Conservation (phyloP, 805 yeast genomes). For the Geotrichum ghanense region DNA sequence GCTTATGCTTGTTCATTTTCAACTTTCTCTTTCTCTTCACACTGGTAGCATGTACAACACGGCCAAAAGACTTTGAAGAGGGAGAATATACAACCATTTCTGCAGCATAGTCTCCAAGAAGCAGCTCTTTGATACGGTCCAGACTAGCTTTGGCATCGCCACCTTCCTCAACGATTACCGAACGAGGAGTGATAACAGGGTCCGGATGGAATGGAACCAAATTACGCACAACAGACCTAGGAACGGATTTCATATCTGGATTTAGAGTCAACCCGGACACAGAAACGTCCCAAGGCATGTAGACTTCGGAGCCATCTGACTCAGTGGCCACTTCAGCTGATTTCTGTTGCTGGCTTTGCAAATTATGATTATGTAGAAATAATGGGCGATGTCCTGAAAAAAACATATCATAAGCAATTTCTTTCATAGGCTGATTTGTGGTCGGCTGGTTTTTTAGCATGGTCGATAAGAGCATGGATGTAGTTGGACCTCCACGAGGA, state of each 20-base stretch:
- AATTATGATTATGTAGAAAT: constrained; percentile 28
- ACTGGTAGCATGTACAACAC: constrained; percentile 19
- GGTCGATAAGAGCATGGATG: background rate
- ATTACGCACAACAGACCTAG: constrained; percentile 26
- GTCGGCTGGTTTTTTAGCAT: background rate
- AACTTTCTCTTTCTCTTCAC: constrained; percentile 53
- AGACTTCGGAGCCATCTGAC: constrained; percentile 15
- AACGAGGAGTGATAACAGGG: background rate
- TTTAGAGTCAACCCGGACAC: constrained; percentile 27
- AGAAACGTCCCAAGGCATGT: constrained; percentile 31
- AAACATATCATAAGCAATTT: constrained; percentile 28
- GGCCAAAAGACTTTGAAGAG: constrained; percentile 13
- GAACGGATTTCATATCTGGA: constrained; percentile 27
- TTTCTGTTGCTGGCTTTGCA: constrained; percentile 3
- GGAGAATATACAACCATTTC: constrained; percentile 7
- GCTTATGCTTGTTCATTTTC: constrained; percentile 96
- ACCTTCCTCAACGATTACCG: background rate
- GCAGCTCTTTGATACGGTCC: background rate
- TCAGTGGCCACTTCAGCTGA: background rate
- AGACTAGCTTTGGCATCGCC: background rate
- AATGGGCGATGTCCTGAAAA: constrained; percentile 38
- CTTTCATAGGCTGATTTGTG: constrained; percentile 3
- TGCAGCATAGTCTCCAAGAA: background rate
- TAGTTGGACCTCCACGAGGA: background rate
- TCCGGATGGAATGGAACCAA: constrained; percentile 26